These are phyloP conservation scores for Colletotrichum cordylinicola DNA, from an alignment of 2,329 filamentous ascomycete species.

Conservation along the genomic window DNA sequence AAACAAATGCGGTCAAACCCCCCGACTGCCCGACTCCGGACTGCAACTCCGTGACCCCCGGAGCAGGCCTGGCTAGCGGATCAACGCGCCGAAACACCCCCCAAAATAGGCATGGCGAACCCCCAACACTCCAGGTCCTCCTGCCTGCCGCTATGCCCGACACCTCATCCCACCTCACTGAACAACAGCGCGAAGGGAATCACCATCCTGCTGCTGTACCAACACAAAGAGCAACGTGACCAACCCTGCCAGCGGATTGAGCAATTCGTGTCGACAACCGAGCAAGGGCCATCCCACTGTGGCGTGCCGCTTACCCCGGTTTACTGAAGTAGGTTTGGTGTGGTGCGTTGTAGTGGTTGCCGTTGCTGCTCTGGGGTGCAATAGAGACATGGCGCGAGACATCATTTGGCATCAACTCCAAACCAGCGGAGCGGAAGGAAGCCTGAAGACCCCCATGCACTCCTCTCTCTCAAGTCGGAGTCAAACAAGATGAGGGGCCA, in stretches of 20 bases:
- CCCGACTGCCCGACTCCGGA: conserved; percentile 6
- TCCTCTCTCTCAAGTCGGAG: neutral
- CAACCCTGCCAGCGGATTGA: neutral
- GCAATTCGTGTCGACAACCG: neutral
- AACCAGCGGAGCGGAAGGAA: neutral
- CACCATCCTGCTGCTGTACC: neutral
- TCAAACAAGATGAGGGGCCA: neutral
- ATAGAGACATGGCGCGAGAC: neutral
- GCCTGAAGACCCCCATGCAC: neutral
- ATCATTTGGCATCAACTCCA: neutral
- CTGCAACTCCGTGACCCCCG: conserved; percentile 10
- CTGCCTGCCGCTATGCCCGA: neutral
- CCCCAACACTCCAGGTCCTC: neutral
- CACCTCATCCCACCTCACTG: neutral
- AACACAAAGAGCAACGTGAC: neutral
- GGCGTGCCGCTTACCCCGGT: neutral
- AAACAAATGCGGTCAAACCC: conserved; percentile 2
- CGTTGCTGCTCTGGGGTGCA: neutral
- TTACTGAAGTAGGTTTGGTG: neutral
- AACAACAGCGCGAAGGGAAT: neutral
- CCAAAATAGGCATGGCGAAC: neutral
- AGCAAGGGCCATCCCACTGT: neutral
- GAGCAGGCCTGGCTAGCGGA: conserved; percentile 10
- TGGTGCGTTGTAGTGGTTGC: neutral
- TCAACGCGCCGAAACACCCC: conserved; percentile 18